Evolutionary conservation across 1,139 yeast species (phyloP), one percentile per base, ranked within the genome.

Genomic region (Geotrichum restrictum): DNA sequence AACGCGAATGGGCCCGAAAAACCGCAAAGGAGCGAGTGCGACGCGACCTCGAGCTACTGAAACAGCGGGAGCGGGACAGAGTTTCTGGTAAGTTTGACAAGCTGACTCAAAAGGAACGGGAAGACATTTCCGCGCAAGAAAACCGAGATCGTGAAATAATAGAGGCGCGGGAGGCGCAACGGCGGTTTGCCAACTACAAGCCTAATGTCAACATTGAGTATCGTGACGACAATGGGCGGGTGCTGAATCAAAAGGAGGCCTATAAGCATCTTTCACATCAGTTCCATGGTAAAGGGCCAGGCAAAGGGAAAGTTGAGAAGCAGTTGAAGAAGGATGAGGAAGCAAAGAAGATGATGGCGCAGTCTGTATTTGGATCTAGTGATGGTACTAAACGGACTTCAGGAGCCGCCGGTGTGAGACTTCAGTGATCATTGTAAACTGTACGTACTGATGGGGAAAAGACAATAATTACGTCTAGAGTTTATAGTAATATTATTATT

Each of bases 181-280:
- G 65, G 31, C 66, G 71, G 42, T 71, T 77, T 43, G 66, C 68
- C 22, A 62, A 73, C 49, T 85, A 86, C 67, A 78, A 80, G 52
- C 96, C 96, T 0, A 73, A 77, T 4, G 79, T 91, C 19, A 73
- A 76, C 21, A 65, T 91, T 7, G 76, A 75, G 37, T 88, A 89
- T 66, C 76, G 75, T 45, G 96, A 91, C 66, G 87, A 83, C 40
- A 65, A 73, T 4, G 98, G 98, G 1, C 75, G 81, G 47, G 75
- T 74, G 21, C 69, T 93, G 49, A 73, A 75, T 44, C 76, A 83
- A 1, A 88, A 86, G 65, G 87, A 85, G 57, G 98, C 98, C 0
- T 91, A 82, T 72, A 91, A 88, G 69, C 81, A 82, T 56, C 66
- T 89, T 52, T 88, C 96, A 0, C 95, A 87, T 60, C 83, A 84